A percentile compares a stretch with the other conserved stretches of the same genome.
Conservation (phyloP, 805 yeast genomes). For the Cephaloascus fragrans region DNA sequence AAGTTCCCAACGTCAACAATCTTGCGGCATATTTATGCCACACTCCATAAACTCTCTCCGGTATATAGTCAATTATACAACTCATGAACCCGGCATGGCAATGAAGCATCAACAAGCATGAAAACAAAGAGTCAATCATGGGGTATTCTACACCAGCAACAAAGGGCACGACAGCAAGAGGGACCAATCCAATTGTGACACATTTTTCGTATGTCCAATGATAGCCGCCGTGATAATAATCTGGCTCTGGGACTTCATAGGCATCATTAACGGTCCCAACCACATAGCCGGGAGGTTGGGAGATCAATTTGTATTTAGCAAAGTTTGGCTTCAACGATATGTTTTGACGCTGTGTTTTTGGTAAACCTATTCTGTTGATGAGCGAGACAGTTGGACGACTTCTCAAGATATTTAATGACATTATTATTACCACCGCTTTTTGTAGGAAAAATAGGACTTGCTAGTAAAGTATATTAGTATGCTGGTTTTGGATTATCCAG, state of each 20-base stretch:
- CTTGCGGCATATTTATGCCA: conserved; percentile 63
- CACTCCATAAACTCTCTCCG: conserved; percentile 72
- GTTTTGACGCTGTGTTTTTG: not conserved
- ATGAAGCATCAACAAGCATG: conserved; percentile 62
- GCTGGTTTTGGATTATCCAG: no score
- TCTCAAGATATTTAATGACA: not conserved
- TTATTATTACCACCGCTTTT: no score
- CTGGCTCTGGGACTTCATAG: conserved; percentile 47
- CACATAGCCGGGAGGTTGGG: conserved; percentile 69
- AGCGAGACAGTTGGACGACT: not conserved
- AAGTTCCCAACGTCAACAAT: conserved; percentile 64
- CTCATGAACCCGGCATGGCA: conserved; percentile 80
- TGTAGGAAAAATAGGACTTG: no score
- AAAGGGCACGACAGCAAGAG: conserved; percentile 68
- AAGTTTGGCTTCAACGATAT: conserved; percentile 23
- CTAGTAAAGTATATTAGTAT: no score
- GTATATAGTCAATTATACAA: conserved; percentile 90
- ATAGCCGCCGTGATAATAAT: conserved; percentile 67
- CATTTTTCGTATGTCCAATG: conserved; percentile 91
- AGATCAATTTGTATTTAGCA: conserved; percentile 41
- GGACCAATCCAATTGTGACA: conserved; percentile 62
- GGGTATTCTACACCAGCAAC: conserved; percentile 66
- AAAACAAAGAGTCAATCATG: conserved; percentile 60
- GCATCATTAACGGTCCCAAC: conserved; percentile 70
- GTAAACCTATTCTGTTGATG: not conserved